Base-by-base conservation (phyloP, 345 rosid species). In the Corchorus olitorius region DNA sequence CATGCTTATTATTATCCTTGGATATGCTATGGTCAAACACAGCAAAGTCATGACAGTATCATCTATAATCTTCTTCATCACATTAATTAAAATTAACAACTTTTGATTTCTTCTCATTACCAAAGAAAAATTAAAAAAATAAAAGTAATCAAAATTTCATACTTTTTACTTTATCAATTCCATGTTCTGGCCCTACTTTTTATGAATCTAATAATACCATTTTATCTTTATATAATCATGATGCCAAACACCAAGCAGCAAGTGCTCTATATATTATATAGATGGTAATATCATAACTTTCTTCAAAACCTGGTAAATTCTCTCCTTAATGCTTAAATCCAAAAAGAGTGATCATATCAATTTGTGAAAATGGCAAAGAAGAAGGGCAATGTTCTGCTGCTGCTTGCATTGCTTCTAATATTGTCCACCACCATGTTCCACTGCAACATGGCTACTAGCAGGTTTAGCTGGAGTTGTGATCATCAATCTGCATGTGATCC, bases 191-290 rank as follows among this genome's bases (percentile, higher is more conserved):
- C 49, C 77, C 77, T 63, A 49, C 55, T 49, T 48, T 62, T 63
- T 49, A 34, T 13, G 33, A 62, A 62, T 19, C 48, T 63, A 74
- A 62, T 62, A 3, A 74, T 64, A 41, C 61, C 50, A 34, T 37
- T 75, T 75, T 75, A 75, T 64, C 39, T 20, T 45, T 34, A 49
- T 48, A 70, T 70, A 35, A 65, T 50, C 68, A 75, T 75, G 77
- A 64, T 63, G 61, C 55, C 6, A 27, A 27, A 39, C 37, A 15
- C 77, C 70, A 74, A 61, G 55, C 19, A 49, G 27, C 27, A 27
- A 75, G 63, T 75, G 64, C 52, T 58, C 63, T 64, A 75, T 64
- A 75, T 64, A 52, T 54, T 7, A 50, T 49, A 49, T 16, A 62
- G 22, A 49, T 37, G 70, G 12, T 10, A 11, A 16, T 49, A 61